A percentile compares a stretch with the other conserved stretches of the same genome.
Evolutionary conservation across 2,329 filamentous ascomycete genomes (phyloP).

Genomic region (Penicillium sp.): DNA sequence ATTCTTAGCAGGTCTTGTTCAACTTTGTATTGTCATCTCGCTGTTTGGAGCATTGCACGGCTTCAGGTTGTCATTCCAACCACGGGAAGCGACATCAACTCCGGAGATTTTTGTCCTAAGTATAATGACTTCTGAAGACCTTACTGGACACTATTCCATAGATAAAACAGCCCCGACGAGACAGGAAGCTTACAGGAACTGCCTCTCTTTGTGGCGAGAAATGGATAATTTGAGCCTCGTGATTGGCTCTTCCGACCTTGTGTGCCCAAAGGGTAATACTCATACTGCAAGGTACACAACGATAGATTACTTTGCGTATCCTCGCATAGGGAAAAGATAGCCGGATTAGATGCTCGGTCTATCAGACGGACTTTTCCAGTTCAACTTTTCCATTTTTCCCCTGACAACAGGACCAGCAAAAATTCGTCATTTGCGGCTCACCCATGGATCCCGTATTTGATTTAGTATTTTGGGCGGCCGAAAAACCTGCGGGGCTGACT

Average conservation of each 20-base stretch:
- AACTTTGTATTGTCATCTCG: background rate
- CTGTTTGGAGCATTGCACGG: background rate
- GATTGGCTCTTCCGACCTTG: background rate
- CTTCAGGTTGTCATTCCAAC: background rate
- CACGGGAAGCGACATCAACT: conserved; percentile 6
- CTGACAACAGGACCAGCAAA: background rate
- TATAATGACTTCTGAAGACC: background rate
- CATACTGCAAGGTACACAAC: conserved; percentile 18
- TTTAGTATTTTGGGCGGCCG: conserved; percentile 9
- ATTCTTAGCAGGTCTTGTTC: background rate
- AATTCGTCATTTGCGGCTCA: conserved; percentile 19
- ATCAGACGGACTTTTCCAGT: background rate
- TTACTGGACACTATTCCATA: background rate
- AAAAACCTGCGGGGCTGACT: conserved; percentile 25
- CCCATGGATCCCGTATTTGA: conserved; percentile 17
- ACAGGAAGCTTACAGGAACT: background rate
- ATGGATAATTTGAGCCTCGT: background rate
- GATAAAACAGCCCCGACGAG: background rate
- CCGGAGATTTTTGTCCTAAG: background rate
- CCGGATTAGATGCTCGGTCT: background rate
- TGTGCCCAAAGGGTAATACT: background rate
- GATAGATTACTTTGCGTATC: conserved; percentile 19
- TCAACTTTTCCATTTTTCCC: background rate
- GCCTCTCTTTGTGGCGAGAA: background rate
- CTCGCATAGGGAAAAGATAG: background rate